phyloP scores from a whole-genome alignment of 2,329 filamentous ascomycete genomes.

The Neofusicoccum kwambonambiense region DNA sequence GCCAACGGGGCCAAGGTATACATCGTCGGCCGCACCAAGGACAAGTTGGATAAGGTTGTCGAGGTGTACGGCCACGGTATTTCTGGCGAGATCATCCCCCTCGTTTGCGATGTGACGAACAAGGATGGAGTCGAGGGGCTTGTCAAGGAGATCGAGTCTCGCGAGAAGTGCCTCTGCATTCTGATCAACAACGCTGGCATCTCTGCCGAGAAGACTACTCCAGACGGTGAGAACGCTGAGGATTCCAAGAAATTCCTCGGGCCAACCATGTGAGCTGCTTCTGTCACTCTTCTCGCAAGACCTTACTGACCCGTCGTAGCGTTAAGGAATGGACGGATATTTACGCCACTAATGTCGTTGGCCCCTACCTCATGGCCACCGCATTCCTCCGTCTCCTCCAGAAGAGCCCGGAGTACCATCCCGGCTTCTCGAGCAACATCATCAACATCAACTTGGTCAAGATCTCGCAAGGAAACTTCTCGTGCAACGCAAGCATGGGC shows the following conservation, averaged over 20 bases:
- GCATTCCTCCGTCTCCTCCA: conserved; percentile 48
- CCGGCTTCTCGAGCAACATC: conserved; percentile 45
- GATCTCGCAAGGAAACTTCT: conserved; percentile 48
- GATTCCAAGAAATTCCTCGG: conserved; percentile 47
- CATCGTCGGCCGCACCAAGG: conserved; percentile 47
- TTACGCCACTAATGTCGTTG: conserved; percentile 49
- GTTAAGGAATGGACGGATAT: conserved; percentile 48
- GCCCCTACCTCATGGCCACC: conserved; percentile 48
- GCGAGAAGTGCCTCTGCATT: conserved; percentile 46
- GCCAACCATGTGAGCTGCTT: conserved; percentile 29
- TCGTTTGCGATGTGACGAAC: conserved; percentile 44
- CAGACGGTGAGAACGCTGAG: conserved; percentile 42
- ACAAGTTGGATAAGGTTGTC: conserved; percentile 49
- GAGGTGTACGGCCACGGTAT: conserved; percentile 45
- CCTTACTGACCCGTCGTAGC: conserved; percentile 20
- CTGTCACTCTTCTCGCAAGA: not conserved
- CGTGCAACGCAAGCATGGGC: conserved; percentile 51
- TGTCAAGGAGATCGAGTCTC: conserved; percentile 43
- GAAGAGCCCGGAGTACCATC: conserved; percentile 41
- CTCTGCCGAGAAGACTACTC: conserved; percentile 36
- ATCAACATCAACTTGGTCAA: conserved; percentile 49
- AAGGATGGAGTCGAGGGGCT: conserved; percentile 46
- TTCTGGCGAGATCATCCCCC: conserved; percentile 46
- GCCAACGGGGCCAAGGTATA: conserved; percentile 51
- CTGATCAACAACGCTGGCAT: conserved; percentile 52